phyloP scores from a whole-genome alignment of 1,284 basidiomycete species.

The Leccinum pallidistipes region DNA sequence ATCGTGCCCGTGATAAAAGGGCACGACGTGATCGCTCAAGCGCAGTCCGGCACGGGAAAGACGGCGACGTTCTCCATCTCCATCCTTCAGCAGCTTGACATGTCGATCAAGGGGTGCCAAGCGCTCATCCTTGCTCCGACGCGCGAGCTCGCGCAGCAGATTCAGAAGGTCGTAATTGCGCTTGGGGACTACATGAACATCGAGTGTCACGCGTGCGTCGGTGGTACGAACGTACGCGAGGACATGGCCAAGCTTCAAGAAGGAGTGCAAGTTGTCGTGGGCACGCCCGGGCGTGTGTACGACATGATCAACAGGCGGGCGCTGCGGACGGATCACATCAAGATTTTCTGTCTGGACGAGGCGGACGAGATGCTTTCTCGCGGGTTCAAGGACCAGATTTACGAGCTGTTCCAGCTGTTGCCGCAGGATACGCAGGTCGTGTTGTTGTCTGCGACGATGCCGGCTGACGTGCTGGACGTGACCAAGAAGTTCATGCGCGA shows the following conservation, averaged over 20 bases:
- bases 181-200: constrained; percentile 99
- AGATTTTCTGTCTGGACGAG: constrained; percentile 98
- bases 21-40: constrained; percentile 98
- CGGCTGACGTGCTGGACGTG: constrained; percentile 98
- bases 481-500: constrained; percentile 99
- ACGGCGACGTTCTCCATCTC: constrained; percentile 97
- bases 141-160: constrained; percentile 94
- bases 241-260: constrained; percentile 98
- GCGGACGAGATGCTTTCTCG: constrained; percentile 97
- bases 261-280: constrained; percentile 95
- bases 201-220: constrained; percentile 98
- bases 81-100: constrained; percentile 93
- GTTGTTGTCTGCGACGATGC: constrained; percentile 91
- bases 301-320: constrained; percentile 98
- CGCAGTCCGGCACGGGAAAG: constrained; percentile 99
- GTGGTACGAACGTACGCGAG: constrained; percentile 95
- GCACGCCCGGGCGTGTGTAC: constrained; percentile 97
- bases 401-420: constrained; percentile 98
- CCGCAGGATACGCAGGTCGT: constrained; percentile 98
- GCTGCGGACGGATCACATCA: constrained; percentile 94
- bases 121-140: constrained; percentile 94
- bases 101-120: constrained; percentile 91
- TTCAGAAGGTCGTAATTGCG: constrained; percentile 94
- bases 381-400: constrained; percentile 99
- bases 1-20: constrained; percentile 95